Evolutionary conservation across 129 eudicot genomes (phyloP).

Genomic region (Chrysanthemum makinoi): DNA sequence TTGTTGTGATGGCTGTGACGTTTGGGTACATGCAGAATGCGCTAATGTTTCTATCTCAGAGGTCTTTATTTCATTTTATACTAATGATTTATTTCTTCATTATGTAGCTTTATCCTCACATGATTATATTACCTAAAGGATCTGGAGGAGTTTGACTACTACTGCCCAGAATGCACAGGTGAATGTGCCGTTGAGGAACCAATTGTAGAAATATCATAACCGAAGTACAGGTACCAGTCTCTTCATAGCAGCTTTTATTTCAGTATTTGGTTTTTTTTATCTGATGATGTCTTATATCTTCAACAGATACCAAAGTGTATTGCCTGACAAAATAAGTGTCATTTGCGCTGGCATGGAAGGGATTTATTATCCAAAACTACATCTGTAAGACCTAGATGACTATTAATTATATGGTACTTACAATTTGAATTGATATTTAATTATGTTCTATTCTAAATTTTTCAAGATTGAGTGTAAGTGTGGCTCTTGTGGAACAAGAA

Average conservation of each 20-base stretch:
- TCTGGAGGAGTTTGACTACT: constrained; percentile 58
- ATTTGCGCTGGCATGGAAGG: constrained; percentile 85
- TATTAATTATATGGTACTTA: not conserved
- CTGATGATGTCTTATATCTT: constrained; percentile 13
- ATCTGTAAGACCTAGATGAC: constrained; percentile 51
- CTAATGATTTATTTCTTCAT: not conserved
- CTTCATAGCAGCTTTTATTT: not conserved
- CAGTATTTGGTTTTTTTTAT: not conserved
- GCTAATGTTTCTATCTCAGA: constrained; percentile 63
- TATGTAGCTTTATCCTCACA: constrained; percentile 3
- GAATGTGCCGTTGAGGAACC: constrained; percentile 34
- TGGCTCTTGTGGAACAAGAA: constrained; percentile 81
- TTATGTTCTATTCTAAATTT: constrained; percentile 15
- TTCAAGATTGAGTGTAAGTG: constrained; percentile 77
- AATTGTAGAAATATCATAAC: constrained; percentile 15
- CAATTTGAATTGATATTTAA: not conserved
- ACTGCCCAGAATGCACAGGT: constrained; percentile 76
- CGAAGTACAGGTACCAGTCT: constrained; percentile 44
- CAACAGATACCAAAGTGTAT: constrained; percentile 38
- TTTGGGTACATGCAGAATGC: constrained; percentile 96
- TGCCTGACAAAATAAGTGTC: constrained; percentile 68
- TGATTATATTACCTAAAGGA: constrained; percentile 37
- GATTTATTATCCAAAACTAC: constrained; percentile 59
- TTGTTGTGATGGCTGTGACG: constrained; percentile 96
- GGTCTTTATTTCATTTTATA: constrained; percentile 42